phyloP scores from a whole-genome alignment of 2,329 filamentous ascomycete species.

The Fusarium papillatum region DNA sequence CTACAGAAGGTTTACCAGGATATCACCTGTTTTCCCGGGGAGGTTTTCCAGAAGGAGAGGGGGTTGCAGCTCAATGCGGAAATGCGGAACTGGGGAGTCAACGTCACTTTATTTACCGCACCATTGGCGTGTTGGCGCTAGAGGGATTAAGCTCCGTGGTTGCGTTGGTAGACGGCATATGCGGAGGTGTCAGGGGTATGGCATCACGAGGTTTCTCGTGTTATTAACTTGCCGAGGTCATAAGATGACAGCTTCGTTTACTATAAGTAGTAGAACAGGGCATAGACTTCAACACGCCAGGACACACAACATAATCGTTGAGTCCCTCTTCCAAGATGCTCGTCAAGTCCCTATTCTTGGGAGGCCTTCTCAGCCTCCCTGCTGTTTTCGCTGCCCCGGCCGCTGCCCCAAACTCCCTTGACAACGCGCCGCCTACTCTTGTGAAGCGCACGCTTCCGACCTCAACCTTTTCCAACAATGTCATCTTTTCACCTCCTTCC shows the following conservation, averaged over 20 bases:
- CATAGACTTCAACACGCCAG: neutral
- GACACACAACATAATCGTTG: neutral
- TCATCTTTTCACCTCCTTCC: conserved; percentile 55
- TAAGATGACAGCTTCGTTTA: neutral
- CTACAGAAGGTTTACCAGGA: neutral
- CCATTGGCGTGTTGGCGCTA: neutral
- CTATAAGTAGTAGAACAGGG: neutral
- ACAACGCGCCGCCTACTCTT: conserved; percentile 12
- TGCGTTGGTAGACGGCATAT: neutral
- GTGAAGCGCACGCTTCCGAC: conserved; percentile 29
- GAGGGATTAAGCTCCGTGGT: neutral
- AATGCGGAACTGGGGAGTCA: neutral
- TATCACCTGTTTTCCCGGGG: neutral
- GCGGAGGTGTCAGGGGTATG: neutral
- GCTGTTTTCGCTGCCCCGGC: conserved; percentile 29
- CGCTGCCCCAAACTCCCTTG: conserved; percentile 18
- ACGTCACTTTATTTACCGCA: neutral
- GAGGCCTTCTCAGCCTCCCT: conserved; percentile 32
- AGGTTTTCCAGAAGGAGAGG: neutral
- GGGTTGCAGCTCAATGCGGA: neutral
- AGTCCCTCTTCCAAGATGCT: conserved; percentile 12
- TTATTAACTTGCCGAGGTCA: neutral
- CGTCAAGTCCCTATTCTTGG: conserved; percentile 28
- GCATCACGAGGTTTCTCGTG: neutral
- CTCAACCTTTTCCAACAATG: conserved; percentile 43